Percentiles rank a stretch among this genome's conserved stretches.
These are phyloP conservation scores for Citrus sinensis DNA, from an alignment of 345 rosid genomes.

Conservation along the genomic window DNA sequence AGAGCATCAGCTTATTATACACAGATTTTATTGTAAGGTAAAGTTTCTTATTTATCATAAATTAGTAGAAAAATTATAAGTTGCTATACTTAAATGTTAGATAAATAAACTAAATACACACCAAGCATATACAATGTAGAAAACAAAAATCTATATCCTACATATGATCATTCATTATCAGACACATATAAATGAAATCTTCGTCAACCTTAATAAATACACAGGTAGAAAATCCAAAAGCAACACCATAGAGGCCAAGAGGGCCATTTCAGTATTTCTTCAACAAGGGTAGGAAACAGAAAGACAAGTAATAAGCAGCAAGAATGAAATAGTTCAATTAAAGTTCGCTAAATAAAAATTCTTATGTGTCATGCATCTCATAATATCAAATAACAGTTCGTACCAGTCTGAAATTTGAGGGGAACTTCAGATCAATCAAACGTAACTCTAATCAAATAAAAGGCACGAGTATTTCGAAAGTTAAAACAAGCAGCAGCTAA, in stretches of 20 bases:
- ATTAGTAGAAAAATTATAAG: neutral
- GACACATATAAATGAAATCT: neutral
- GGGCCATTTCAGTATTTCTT: neutral
- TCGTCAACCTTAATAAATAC: neutral
- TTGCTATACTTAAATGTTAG: neutral
- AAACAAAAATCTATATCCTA: neutral
- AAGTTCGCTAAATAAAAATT: neutral
- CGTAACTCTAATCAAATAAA: neutral
- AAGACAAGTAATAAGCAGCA: too few relatives aligned
- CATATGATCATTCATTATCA: neutral
- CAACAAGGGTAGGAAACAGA: neutral
- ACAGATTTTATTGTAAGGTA: neutral
- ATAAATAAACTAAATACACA: neutral
- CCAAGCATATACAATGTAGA: neutral
- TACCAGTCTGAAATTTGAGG: neutral
- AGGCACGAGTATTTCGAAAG: neutral
- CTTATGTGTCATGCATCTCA: neutral
- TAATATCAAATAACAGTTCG: neutral
- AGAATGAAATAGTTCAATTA: neutral
- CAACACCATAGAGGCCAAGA: neutral
- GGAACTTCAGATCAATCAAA: neutral
- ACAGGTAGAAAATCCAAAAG: neutral
- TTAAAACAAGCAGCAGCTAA: neutral
- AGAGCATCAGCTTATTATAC: slow-evolving; percentile 12
- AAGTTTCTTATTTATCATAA: neutral